phyloP scores from a whole-genome alignment of 139 green algal species.

The Chlamydomonas eustigma region DNA sequence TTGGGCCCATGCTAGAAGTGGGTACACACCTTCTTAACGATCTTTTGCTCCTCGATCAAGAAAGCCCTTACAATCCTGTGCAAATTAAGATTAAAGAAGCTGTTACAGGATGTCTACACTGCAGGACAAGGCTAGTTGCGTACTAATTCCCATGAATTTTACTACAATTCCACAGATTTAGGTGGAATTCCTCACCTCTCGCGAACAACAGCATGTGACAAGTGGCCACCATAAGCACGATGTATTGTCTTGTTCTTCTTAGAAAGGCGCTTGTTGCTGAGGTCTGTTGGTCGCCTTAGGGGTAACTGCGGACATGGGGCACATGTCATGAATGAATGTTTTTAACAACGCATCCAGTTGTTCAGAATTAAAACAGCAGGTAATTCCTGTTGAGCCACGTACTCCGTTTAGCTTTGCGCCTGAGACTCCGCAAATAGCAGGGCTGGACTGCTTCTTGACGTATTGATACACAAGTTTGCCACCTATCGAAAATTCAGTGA shows the following conservation, averaged over 20 bases:
- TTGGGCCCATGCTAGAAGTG: background rate
- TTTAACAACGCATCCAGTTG: no score
- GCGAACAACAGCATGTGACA: slow-evolving; percentile 77
- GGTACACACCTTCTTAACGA: slow-evolving; percentile 95
- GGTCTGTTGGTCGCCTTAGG: slow-evolving; percentile 51
- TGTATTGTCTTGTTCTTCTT: slow-evolving; percentile 94
- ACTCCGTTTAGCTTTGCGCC: slow-evolving; percentile 80
- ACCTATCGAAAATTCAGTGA: slow-evolving; percentile 59
- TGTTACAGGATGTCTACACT: no score
- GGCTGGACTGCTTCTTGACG: slow-evolving; percentile 80
- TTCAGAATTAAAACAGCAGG: no score
- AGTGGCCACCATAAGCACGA: slow-evolving; percentile 89
- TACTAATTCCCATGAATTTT: background rate
- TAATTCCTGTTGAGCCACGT: no score
- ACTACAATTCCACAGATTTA: no score
- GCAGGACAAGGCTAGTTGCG: no score
- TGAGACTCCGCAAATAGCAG: slow-evolving; percentile 72
- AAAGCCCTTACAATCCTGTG: slow-evolving; percentile 91
- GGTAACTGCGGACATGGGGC: slow-evolving; percentile 31
- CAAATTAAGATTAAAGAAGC: background rate
- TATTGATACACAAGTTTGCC: slow-evolving; percentile 89
- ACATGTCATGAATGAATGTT: no score
- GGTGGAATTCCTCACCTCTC: slow-evolving; percentile 60
- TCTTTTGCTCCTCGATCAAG: slow-evolving; percentile 99
- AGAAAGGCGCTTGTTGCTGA: slow-evolving; percentile 69